These are phyloP conservation scores for Flaveria ramosissima DNA, from an alignment of 129 eudicot genomes.

Conservation along the genomic window DNA sequence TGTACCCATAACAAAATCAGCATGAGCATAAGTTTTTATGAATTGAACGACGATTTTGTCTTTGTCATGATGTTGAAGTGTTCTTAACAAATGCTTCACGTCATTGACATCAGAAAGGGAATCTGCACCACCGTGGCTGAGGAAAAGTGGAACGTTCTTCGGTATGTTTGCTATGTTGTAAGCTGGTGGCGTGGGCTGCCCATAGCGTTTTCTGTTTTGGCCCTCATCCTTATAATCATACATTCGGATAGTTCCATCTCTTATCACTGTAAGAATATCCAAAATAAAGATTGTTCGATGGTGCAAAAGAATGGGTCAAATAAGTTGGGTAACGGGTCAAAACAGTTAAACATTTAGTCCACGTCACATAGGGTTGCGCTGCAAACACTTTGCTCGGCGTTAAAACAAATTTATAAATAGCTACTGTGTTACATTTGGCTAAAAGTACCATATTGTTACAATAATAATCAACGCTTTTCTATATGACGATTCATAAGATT, in stretches of 20 bases:
- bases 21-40: constrained; percentile 51
- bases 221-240: constrained; percentile 54
- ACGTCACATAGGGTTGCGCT: not conserved
- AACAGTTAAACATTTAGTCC: not conserved
- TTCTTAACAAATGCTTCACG: constrained; percentile 43
- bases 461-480: no score
- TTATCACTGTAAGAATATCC: constrained; percentile 48
- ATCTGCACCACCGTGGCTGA: constrained; percentile 70
- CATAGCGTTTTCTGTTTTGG: constrained; percentile 53
- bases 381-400: no score
- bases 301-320: not conserved
- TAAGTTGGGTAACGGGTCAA: not conserved
- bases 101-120: constrained; percentile 58
- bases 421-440: no score
- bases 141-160: constrained; percentile 54
- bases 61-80: constrained; percentile 45
- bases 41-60: constrained; percentile 51
- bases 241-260: constrained; percentile 61
- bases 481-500: not conserved
- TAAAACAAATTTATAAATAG: no score
- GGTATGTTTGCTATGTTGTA: constrained; percentile 69
- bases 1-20: constrained; percentile 53
- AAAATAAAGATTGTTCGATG: not conserved
- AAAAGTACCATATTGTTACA: no score
- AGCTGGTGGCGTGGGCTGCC: constrained; percentile 61